Evolutionary conservation across 2,329 filamentous ascomycete species (phyloP).

Genomic region (Tolypocladium endophyticum): DNA sequence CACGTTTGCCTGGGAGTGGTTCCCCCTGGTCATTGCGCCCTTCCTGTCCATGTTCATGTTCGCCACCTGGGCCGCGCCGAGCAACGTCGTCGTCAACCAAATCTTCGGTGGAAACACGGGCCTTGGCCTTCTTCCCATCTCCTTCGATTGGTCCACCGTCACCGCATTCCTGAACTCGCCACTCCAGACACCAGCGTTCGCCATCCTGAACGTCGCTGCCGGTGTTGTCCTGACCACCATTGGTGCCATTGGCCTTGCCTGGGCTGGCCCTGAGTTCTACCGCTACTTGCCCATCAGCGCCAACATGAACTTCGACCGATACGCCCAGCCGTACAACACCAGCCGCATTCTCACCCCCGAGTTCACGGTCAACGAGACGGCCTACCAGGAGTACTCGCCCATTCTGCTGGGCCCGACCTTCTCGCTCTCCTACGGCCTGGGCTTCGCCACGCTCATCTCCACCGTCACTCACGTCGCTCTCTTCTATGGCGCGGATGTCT

Average conservation of each 20-base stretch:
- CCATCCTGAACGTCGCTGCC: conserved; percentile 47
- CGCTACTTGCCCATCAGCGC: conserved; percentile 46
- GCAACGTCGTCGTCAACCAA: conserved; percentile 52
- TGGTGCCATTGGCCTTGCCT: conserved; percentile 42
- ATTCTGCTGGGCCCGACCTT: conserved; percentile 45
- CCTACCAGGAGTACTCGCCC: conserved; percentile 48
- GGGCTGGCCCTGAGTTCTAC: conserved; percentile 36
- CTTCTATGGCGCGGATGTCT: conserved; percentile 41
- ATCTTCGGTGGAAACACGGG: conserved; percentile 53
- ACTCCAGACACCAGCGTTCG: conserved; percentile 48
- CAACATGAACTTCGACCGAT: conserved; percentile 49
- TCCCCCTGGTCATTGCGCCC: conserved; percentile 48
- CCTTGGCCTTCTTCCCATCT: conserved; percentile 51
- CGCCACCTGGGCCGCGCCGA: conserved; percentile 51
- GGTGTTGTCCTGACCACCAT: conserved; percentile 39
- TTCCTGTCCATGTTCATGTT: conserved; percentile 50
- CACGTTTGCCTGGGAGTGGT: conserved; percentile 47
- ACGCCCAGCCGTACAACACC: conserved; percentile 44
- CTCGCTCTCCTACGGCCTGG: conserved; percentile 43
- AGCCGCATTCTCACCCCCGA: conserved; percentile 41
- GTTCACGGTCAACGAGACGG: conserved; percentile 40
- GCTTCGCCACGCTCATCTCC: conserved; percentile 44
- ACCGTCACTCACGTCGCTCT: conserved; percentile 40
- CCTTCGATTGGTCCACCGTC: conserved; percentile 56
- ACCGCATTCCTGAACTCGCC: conserved; percentile 46